Evolutionary conservation across 371 early-diverging fungal species (phyloP).

Genomic region (Mucor lusitanicus): DNA sequence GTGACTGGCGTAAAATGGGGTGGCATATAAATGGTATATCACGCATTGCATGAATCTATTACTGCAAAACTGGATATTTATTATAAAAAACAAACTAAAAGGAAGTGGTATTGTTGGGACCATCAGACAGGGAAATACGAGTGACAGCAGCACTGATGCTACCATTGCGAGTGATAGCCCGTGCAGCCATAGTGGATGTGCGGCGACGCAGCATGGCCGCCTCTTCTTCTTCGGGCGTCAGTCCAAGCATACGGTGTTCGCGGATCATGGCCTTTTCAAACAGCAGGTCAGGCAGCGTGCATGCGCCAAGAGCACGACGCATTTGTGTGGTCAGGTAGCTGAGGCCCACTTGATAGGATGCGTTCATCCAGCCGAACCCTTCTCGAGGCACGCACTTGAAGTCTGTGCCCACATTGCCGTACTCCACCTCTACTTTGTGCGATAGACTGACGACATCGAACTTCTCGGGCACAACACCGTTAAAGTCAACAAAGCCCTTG

Average conservation of each 20-base stretch:
- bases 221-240: slow-evolving; percentile 28
- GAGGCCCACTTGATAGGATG: slow-evolving; percentile 87
- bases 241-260: slow-evolving; percentile 33
- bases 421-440: slow-evolving; percentile 93
- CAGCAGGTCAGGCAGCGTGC: slow-evolving; percentile 77
- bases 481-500: slow-evolving; percentile 94
- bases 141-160: slow-evolving; percentile 29
- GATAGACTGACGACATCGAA: slow-evolving; percentile 92
- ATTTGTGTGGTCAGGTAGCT: slow-evolving; percentile 73
- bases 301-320: slow-evolving; percentile 85
- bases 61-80: background rate
- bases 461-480: slow-evolving; percentile 97
- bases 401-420: slow-evolving; percentile 94
- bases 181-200: slow-evolving; percentile 24
- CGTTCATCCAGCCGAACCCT: slow-evolving; percentile 99
- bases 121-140: slow-evolving; percentile 23
- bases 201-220: slow-evolving; percentile 21
- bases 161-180: slow-evolving; percentile 24
- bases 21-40: background rate
- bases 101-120: background rate
- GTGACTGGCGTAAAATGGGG: background rate
- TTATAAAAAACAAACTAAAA: background rate
- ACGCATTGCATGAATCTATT: background rate
- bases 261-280: slow-evolving; percentile 51
- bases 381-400: slow-evolving; percentile 93